A percentile compares a stretch with the other conserved stretches of the same genome.
Conservation (phyloP, 2,329 filamentous ascomycete species). For the Laburnicola sp. region DNA sequence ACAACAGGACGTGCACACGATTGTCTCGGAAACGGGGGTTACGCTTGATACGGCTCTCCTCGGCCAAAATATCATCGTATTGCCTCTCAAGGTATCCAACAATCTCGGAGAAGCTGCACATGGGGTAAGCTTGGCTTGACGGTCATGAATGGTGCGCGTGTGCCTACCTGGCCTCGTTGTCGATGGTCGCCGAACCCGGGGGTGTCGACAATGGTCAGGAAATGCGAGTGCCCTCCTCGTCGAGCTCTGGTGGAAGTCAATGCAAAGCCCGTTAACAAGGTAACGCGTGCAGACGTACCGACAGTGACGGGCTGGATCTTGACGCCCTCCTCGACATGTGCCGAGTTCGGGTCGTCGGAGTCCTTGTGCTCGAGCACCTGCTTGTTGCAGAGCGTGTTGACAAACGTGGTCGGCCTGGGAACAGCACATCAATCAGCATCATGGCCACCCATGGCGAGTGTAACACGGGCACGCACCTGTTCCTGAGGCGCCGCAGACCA, state of each 20-base stretch:
- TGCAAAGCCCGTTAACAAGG: constrained; percentile 10
- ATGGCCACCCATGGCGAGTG: constrained; percentile 3
- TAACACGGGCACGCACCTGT: constrained; percentile 68
- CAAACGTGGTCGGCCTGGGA: constrained; percentile 92
- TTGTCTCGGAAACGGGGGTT: constrained; percentile 99
- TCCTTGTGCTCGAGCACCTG: constrained; percentile 89
- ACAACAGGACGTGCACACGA: constrained; percentile 95
- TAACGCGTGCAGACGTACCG: constrained; percentile 60
- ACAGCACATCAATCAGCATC: constrained; percentile 12
- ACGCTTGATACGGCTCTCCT: constrained; percentile 99
- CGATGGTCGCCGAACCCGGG: constrained; percentile 98
- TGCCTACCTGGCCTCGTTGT: constrained; percentile 91
- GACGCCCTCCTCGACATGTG: constrained; percentile 93
- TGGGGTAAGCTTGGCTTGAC: constrained; percentile 21
- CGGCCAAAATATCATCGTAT: constrained; percentile 98
- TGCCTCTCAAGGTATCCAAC: constrained; percentile 98
- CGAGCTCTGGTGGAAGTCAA: constrained; percentile 70
- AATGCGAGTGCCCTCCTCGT: constrained; percentile 97
- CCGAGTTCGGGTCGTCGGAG: constrained; percentile 82
- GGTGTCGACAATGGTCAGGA: constrained; percentile 98
- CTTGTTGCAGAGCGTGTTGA: constrained; percentile 98
- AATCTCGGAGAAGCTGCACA: constrained; percentile 90
- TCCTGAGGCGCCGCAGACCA: constrained; percentile 98
- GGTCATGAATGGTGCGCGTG: not conserved
- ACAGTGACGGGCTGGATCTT: constrained; percentile 99